Conservation (phyloP, 2,329 filamentous ascomycete genomes). For the Orbilia javanica region DNA sequence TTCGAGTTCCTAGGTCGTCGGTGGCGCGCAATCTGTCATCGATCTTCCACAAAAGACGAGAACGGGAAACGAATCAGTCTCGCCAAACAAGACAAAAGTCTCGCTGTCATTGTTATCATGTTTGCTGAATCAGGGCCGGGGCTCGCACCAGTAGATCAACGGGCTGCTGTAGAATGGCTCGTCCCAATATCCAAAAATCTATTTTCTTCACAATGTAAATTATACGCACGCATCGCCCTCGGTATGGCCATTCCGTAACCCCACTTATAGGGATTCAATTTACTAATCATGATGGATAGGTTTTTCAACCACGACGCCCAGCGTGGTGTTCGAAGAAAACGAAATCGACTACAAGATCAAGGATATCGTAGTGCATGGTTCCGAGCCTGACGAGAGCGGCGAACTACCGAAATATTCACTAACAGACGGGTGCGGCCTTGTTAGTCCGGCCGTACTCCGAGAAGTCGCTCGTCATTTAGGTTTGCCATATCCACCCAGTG, state of each 20-base stretch:
- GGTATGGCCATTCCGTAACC: slow-evolving; percentile 5
- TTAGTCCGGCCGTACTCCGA: slow-evolving; percentile 73
- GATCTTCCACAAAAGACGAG: neutral
- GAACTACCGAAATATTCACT: slow-evolving; percentile 67
- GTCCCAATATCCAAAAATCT: slow-evolving; percentile 18
- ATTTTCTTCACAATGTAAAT: slow-evolving; percentile 23
- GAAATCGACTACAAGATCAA: slow-evolving; percentile 63
- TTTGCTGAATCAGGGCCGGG: slow-evolving; percentile 37
- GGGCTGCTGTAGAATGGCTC: slow-evolving; percentile 33
- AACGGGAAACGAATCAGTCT: neutral
- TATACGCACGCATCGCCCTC: slow-evolving; percentile 30
- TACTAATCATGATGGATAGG: slow-evolving; percentile 39
- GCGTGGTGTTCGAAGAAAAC: slow-evolving; percentile 54
- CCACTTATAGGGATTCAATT: neutral
- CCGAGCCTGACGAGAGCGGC: neutral
- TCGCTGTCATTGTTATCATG: slow-evolving; percentile 9
- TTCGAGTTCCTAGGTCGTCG: slow-evolving; percentile 25
- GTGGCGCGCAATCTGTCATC: slow-evolving; percentile 36
- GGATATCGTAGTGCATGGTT: slow-evolving; percentile 34
- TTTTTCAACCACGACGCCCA: slow-evolving; percentile 59
- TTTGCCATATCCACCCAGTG: slow-evolving; percentile 72
- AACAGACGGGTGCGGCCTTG: slow-evolving; percentile 76
- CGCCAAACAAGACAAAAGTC: neutral
- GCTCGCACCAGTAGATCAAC: neutral
- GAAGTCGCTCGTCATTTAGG: slow-evolving; percentile 70